Conservation (phyloP, 2,329 filamentous ascomycete species). For the Emergomyces orientalis region DNA sequence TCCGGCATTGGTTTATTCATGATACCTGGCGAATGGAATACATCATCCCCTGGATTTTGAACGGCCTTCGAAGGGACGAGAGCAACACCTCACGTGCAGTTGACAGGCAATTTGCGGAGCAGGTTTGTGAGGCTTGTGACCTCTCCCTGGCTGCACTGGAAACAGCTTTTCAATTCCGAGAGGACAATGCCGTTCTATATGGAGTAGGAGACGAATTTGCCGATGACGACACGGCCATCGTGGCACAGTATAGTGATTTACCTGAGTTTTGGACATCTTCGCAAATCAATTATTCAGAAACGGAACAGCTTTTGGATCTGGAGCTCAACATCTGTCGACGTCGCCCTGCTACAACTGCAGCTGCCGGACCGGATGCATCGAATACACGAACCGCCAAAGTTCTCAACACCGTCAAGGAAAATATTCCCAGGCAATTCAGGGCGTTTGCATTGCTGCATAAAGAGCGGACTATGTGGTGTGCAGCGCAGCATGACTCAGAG, state of each 20-base stretch:
- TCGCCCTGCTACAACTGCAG: slow-evolving; percentile 23
- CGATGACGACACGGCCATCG: slow-evolving; percentile 54
- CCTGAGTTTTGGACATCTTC: slow-evolving; percentile 80
- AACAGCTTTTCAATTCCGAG: slow-evolving; percentile 60
- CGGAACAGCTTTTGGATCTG: slow-evolving; percentile 31
- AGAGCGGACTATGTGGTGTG: slow-evolving; percentile 52
- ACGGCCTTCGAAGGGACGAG: slow-evolving; percentile 64
- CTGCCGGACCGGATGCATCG: slow-evolving; percentile 22
- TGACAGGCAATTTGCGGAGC: slow-evolving; percentile 35
- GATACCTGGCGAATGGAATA: slow-evolving; percentile 64
- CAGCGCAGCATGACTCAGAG: slow-evolving; percentile 43
- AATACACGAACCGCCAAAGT: slow-evolving; percentile 34
- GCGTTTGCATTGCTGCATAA: slow-evolving; percentile 49
- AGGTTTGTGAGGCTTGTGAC: slow-evolving; percentile 61
- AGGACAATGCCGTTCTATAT: slow-evolving; percentile 59
- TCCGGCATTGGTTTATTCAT: slow-evolving; percentile 79
- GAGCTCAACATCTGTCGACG: slow-evolving; percentile 34
- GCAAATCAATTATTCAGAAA: slow-evolving; percentile 30
- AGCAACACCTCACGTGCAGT: slow-evolving; percentile 48
- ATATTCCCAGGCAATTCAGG: slow-evolving; percentile 47
- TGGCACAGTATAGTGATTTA: slow-evolving; percentile 56
- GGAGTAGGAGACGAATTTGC: slow-evolving; percentile 61
- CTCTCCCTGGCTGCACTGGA: slow-evolving; percentile 58
- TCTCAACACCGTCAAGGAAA: slow-evolving; percentile 35
- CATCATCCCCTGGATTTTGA: slow-evolving; percentile 69